phyloP scores from a whole-genome alignment of 371 early-diverging fungal species.

The Rhizopus sp. region DNA sequence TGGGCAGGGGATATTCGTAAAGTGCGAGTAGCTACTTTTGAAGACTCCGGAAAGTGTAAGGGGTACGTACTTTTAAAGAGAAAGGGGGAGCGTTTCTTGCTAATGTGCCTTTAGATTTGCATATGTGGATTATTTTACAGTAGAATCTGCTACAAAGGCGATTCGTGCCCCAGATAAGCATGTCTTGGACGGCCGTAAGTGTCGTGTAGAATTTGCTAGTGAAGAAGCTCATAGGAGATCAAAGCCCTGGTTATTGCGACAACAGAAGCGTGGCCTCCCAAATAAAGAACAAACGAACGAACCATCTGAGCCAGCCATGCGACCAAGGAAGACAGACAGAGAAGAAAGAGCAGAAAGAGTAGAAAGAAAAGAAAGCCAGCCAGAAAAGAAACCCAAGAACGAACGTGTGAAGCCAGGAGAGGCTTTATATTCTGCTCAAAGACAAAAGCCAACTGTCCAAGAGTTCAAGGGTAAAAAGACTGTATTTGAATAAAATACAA shows the following conservation, averaged over 20 bases:
- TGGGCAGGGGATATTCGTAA: slow-evolving; percentile 67
- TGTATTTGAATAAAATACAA: slow-evolving; percentile 45
- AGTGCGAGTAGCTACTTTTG: slow-evolving; percentile 72
- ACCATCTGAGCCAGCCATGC: slow-evolving; percentile 22
- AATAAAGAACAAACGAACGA: slow-evolving; percentile 21
- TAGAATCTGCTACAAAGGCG: slow-evolving; percentile 66
- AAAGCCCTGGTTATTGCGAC: slow-evolving; percentile 55
- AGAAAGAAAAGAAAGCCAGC: slow-evolving; percentile 19
- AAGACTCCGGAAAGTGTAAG: slow-evolving; percentile 76
- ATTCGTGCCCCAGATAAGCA: slow-evolving; percentile 57
- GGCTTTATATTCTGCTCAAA: slow-evolving; percentile 51
- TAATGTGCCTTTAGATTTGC: slow-evolving; percentile 46
- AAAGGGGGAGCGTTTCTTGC: background rate
- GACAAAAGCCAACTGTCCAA: slow-evolving; percentile 56
- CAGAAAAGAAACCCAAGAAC: slow-evolving; percentile 33
- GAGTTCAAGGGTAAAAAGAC: slow-evolving; percentile 69
- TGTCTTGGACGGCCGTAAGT: slow-evolving; percentile 41
- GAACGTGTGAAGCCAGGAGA: slow-evolving; percentile 52
- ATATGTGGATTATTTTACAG: slow-evolving; percentile 67
- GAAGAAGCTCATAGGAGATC: slow-evolving; percentile 61
- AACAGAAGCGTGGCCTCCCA: slow-evolving; percentile 29
- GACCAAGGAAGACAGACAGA: slow-evolving; percentile 20
- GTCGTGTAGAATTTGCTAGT: slow-evolving; percentile 55
- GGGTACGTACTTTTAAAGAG: slow-evolving; percentile 45
- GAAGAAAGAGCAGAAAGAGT: slow-evolving; percentile 21